Evolutionary conservation across 1,284 basidiomycete genomes (phyloP).

Genomic region (Boletellus dicymbophilus): DNA sequence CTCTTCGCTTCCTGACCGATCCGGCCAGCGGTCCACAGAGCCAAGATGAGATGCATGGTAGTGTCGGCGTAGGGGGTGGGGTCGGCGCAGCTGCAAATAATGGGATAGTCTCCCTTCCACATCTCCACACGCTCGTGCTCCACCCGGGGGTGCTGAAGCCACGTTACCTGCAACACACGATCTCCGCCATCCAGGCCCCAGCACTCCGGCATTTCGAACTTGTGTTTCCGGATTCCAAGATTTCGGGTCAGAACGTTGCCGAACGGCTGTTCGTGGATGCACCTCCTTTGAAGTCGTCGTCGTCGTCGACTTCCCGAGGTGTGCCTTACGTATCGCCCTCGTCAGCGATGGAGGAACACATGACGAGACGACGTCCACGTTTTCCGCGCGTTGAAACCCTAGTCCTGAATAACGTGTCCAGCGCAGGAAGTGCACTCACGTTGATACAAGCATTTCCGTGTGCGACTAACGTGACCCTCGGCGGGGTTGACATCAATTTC

Average conservation of each 20-base stretch:
- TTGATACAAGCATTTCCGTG: conserved; percentile 31
- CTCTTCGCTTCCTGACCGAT: conserved; percentile 25
- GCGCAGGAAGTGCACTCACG: conserved; percentile 18
- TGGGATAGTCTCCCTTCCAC: conserved; percentile 18
- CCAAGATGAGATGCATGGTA: not conserved
- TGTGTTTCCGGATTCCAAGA: conserved; percentile 32
- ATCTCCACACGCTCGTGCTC: conserved; percentile 30
- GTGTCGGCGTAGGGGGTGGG: not conserved
- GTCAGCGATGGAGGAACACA: not conserved
- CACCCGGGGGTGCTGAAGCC: conserved; percentile 33
- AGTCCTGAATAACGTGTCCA: conserved; percentile 30
- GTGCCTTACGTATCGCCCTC: conserved; percentile 1
- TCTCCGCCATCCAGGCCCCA: conserved; percentile 29
- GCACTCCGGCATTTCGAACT: conserved; percentile 33
- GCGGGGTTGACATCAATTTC: conserved; percentile 28
- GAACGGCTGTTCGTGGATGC: conserved; percentile 23
- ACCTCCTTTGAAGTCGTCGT: not conserved
- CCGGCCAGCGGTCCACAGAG: conserved; percentile 10
- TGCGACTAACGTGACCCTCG: conserved; percentile 22
- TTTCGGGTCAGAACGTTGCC: conserved; percentile 27
- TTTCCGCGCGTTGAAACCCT: conserved; percentile 28
- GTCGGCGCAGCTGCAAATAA: not conserved
- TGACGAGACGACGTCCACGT: conserved; percentile 17
- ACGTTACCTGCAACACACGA: conserved; percentile 32
- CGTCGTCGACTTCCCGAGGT: conserved; percentile 8